Percentiles rank a stretch among this genome's conserved stretches.
These are phyloP conservation scores for Begonia peltatifolia DNA, from an alignment of 306 rosid species.

Conservation along the genomic window DNA sequence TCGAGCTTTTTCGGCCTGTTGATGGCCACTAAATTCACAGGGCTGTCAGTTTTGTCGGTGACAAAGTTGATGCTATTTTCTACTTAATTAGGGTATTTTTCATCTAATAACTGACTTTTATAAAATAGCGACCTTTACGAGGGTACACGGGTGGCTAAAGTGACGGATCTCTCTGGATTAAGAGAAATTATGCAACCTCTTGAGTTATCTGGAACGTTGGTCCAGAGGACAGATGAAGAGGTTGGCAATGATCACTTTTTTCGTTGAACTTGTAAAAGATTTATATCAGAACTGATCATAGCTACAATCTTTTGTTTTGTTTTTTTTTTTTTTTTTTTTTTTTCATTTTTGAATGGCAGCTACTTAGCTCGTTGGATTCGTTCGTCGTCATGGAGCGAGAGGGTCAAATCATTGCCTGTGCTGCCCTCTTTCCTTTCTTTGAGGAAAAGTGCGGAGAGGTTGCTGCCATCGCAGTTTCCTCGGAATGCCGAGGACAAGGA, in stretches of 20 bases:
- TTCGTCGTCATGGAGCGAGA: slow-evolving; percentile 80
- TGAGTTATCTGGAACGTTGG: slow-evolving; percentile 64
- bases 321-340: no score
- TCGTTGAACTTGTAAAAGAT: no score
- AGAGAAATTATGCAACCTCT: slow-evolving; percentile 63
- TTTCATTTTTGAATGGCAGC: slow-evolving; percentile 18
- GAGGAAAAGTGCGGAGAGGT: slow-evolving; percentile 87
- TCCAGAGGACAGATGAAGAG: slow-evolving; percentile 73
- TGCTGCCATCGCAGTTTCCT: slow-evolving; percentile 90
- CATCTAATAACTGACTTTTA: slow-evolving; percentile 7
- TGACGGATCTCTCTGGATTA: slow-evolving; percentile 52
- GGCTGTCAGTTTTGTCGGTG: no score
- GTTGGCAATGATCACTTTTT: slow-evolving; percentile 19
- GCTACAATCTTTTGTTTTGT: no score
- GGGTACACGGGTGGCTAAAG: slow-evolving; percentile 83
- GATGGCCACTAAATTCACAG: no score
- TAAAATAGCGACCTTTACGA: slow-evolving; percentile 71
- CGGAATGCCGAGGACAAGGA: slow-evolving; percentile 91
- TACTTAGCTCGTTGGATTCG: slow-evolving; percentile 43
- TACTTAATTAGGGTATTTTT: background rate
- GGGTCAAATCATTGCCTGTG: slow-evolving; percentile 94
- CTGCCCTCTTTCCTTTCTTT: slow-evolving; percentile 65
- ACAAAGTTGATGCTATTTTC: no score
- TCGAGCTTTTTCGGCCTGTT: no score
- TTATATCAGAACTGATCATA: no score